Evolutionary conservation across 495 filamentous ascomycete genomes (phyloP), one percentile per base, ranked within the genome.

Genomic region (Penicillium macrosclerotiorum): DNA sequence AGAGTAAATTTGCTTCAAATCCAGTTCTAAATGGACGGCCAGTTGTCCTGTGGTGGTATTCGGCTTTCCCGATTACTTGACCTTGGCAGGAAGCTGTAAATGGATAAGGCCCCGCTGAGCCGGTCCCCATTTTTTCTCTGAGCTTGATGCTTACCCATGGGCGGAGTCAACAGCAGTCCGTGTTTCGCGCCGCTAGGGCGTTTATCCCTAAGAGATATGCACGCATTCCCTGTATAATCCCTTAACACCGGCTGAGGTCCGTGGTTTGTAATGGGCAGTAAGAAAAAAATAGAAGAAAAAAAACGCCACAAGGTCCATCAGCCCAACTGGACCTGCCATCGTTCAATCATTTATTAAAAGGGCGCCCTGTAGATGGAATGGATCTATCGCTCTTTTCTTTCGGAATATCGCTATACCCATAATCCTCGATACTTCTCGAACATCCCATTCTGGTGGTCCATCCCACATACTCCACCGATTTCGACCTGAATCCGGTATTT

Each of bases 261-360:
- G 43, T 9, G 2, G 25, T 13, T n/a, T n/a, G n/a, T n/a, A n/a
- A n/a, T 17, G n/a, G 1, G 24, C 19, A 14, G 20, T 38, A 12
- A 9, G 14, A 19, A 30, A 12, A 5, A 26, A 13, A 16, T 25
- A 26, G 42, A 45, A 37, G 37, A 37, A 38, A 31, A n/a, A 30
- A 26, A 38, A n/a, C 43, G 34, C 43, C 43, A 37, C 43, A 13
- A 46, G 18, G n/a, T 22, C 30, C 40, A 43, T 43, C 8, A n/a
- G 42, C 32, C 32, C 23, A 26, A 32, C 27, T 42, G n/a, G n/a
- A n/a, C n/a, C n/a, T n/a, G n/a, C n/a, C n/a, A n/a, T n/a, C n/a
- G n/a, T n/a, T n/a, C 25, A 18, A 14, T 37, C 3, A 22, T 37
- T 46, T 22, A 24, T 26, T 37, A 46, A 46, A 23, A 25, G 43